Base-by-base conservation (phyloP, 305 asterid genomes). In the Coffea humblotiana region DNA sequence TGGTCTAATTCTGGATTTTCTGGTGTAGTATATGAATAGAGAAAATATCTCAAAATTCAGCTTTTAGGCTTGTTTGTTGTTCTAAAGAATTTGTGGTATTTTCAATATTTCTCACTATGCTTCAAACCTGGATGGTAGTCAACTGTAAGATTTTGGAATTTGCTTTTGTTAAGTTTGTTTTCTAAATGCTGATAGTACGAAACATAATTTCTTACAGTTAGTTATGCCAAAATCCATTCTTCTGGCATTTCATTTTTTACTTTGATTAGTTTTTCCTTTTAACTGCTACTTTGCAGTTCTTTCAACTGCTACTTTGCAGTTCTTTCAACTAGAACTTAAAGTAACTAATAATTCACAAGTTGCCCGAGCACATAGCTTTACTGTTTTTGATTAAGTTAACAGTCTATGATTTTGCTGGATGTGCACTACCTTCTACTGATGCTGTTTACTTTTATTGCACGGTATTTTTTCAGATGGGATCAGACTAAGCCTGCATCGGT, bases 391-490 rank as follows among this genome's bases (percentile, higher is more conserved):
- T 35, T 35, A 74, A 48, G 18, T 74, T 21, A 32, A 32, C 14
- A 74, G 6, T 54, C 43, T 21, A 11, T 77, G 23, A 68, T 48
- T 75, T 29, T 43, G 15, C 56, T 56, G 27, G 63, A 21, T 48
- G 72, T 66, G 64, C 64, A 77, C 81, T 80, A 16, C 49, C 80
- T 82, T 40, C 21, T 69, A 51, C 32, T 56, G 12, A 64, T 27
- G n/a, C 3, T 45, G 35, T 51, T 75, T 73, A 80, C 63, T 45
- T 82, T 67, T 37, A 58, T 83, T 83, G 40, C 43, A 56, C 70
- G 64, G 49, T 82, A 58, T 66, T 75, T 74, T 85, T 82, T 81
- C 93, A 95, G 99, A 89, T 95, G 99, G 98, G 97, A 95, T 84
- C 72, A 79, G 84, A 77, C 83, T 63, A 93, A 90, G 87, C 93